phyloP scores from a whole-genome alignment of 2,329 filamentous ascomycete species.

The Aspergillus aculeatus region DNA sequence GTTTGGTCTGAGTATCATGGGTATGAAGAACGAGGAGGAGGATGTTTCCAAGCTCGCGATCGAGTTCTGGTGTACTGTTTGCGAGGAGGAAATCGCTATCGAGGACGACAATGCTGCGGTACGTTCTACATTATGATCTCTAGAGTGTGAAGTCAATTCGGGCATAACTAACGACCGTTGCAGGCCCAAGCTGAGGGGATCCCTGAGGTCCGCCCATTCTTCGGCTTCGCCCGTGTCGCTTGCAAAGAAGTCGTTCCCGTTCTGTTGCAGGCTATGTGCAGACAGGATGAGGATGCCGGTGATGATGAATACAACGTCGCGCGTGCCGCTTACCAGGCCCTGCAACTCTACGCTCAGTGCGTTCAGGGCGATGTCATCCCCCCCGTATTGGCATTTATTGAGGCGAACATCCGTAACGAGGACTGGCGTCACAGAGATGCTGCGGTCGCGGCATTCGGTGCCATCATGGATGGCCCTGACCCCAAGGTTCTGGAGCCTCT shows the following conservation, averaged over 20 bases:
- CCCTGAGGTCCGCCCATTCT: slow-evolving; percentile 84
- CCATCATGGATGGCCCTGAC: slow-evolving; percentile 98
- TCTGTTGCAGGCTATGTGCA: slow-evolving; percentile 81
- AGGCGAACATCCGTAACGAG: slow-evolving; percentile 81
- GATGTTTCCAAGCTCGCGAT: slow-evolving; percentile 97
- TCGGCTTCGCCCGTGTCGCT: slow-evolving; percentile 92
- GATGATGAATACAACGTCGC: slow-evolving; percentile 98
- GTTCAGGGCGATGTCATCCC: slow-evolving; percentile 81
- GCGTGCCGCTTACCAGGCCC: slow-evolving; percentile 90
- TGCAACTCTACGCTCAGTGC: slow-evolving; percentile 92
- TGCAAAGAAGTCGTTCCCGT: slow-evolving; percentile 93
- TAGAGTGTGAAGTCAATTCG: neutral
- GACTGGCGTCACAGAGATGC: slow-evolving; percentile 96
- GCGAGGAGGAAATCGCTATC: slow-evolving; percentile 96
- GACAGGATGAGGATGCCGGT: slow-evolving; percentile 94
- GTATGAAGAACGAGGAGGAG: slow-evolving; percentile 97
- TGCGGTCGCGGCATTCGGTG: slow-evolving; percentile 93
- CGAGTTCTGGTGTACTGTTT: slow-evolving; percentile 99
- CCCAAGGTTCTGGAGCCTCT: slow-evolving; percentile 88
- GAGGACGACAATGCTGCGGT: slow-evolving; percentile 92
- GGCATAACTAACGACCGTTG: slow-evolving; percentile 25
- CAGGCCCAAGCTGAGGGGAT: slow-evolving; percentile 67
- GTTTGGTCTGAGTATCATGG: slow-evolving; percentile 93
- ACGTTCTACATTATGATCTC: slow-evolving; percentile 26
- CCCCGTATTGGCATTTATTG: slow-evolving; percentile 86